phyloP scores from a whole-genome alignment of 805 yeast species.

The Wickerhamiella lipophila region DNA sequence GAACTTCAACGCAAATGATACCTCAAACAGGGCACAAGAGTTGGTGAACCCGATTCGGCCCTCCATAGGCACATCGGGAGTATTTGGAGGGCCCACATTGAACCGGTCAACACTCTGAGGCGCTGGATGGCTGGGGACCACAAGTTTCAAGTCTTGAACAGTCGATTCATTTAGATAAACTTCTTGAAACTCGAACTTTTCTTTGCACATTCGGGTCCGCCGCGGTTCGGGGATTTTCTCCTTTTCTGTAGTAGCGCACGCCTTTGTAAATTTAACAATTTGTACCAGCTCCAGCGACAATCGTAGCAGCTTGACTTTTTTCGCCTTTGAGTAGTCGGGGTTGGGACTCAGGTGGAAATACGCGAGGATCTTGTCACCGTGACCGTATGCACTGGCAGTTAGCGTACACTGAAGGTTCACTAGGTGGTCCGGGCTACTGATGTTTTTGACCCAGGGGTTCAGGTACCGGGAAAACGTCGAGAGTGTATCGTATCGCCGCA shows the following conservation, averaged over 20 bases:
- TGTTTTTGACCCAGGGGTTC: conserved; percentile 22
- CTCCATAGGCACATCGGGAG: conserved; percentile 26
- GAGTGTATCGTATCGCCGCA: conserved; percentile 30
- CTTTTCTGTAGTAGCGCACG: conserved; percentile 14
- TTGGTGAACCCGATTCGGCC: conserved; percentile 29
- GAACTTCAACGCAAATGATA: conserved; percentile 26
- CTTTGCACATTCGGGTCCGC: conserved; percentile 25
- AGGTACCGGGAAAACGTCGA: conserved; percentile 30
- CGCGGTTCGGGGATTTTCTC: conserved; percentile 26
- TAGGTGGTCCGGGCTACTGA: conserved; percentile 28
- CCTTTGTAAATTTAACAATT: conserved; percentile 22
- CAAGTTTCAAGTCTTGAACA: conserved; percentile 3
- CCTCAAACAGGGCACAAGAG: conserved; percentile 26
- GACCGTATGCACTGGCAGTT: conserved; percentile 30
- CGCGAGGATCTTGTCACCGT: conserved; percentile 28
- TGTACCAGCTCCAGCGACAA: conserved; percentile 29
- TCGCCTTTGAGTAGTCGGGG: conserved; percentile 29
- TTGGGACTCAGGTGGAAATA: conserved; percentile 27
- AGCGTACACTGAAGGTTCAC: conserved; percentile 27
- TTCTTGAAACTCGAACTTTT: conserved; percentile 21
- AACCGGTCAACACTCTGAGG: neutral
- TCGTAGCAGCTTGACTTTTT: conserved; percentile 29
- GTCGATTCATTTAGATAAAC: conserved; percentile 22
- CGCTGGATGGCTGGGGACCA: conserved; percentile 8
- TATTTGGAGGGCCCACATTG: conserved; percentile 7